phyloP scores from a whole-genome alignment of 2,329 filamentous ascomycete genomes.

The Knoxdaviesia capensis region DNA sequence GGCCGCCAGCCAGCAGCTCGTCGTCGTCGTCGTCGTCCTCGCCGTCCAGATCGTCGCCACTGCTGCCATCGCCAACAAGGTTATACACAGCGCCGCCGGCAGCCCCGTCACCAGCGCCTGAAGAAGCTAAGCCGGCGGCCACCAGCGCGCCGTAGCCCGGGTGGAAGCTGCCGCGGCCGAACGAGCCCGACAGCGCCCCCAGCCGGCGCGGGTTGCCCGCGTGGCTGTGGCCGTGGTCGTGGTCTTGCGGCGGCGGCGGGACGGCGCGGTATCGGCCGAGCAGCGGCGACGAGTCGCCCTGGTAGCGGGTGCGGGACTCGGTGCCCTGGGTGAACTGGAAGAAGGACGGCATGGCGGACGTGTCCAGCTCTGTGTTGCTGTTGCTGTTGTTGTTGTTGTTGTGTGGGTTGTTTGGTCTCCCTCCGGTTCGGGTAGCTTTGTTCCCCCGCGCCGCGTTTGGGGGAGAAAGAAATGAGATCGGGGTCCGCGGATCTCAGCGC shows the following conservation, averaged over 20 bases:
- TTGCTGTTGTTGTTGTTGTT: too few species aligned
- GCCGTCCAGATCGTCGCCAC: slow-evolving; percentile 8
- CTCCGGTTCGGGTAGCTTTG: too few species aligned
- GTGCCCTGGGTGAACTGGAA: slow-evolving; percentile 47
- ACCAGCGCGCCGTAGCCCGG: slow-evolving; percentile 34
- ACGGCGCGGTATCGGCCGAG: slow-evolving; percentile 47
- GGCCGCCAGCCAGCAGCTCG: slow-evolving; percentile 5
- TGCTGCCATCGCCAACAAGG: slow-evolving; percentile 7
- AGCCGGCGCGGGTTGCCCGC: slow-evolving; percentile 14
- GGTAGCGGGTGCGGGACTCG: slow-evolving; percentile 31
- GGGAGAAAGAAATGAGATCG: too few species aligned
- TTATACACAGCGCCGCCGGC: slow-evolving; percentile 12
- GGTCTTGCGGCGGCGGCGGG: slow-evolving; percentile 16
- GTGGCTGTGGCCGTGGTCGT: slow-evolving; percentile 9
- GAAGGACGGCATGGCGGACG: slow-evolving; percentile 35
- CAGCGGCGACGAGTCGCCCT: slow-evolving; percentile 35
- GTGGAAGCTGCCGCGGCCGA: slow-evolving; percentile 30
- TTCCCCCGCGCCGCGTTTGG: slow-evolving; percentile 1
- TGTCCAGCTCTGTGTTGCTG: too few species aligned
- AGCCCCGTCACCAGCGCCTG: slow-evolving; percentile 8
- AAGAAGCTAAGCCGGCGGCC: slow-evolving; percentile 15
- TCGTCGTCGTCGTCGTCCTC: slow-evolving; percentile 15
- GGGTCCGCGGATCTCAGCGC: too few species aligned
- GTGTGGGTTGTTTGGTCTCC: too few species aligned
- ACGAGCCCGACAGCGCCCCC: slow-evolving; percentile 15